A percentile compares a stretch with the other conserved stretches of the same genome.
These are phyloP conservation scores for Peterozyma toletana DNA, from an alignment of 805 yeast species.

Conservation along the genomic window DNA sequence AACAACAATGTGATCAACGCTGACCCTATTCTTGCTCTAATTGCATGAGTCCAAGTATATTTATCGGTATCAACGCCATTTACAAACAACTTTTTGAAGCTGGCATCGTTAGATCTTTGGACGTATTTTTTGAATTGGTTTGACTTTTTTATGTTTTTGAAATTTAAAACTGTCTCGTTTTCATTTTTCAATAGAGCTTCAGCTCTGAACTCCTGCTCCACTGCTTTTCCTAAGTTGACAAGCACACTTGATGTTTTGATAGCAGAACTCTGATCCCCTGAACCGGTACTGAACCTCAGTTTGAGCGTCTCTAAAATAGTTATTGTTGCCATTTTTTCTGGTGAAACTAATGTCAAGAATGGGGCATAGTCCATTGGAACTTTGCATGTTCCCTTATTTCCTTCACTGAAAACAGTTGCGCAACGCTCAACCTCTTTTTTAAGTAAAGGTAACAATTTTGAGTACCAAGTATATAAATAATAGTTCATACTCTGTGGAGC, in stretches of 20 bases:
- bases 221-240: slow-evolving; percentile 71
- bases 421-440: slow-evolving; percentile 58
- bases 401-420: slow-evolving; percentile 28
- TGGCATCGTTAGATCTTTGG: slow-evolving; percentile 23
- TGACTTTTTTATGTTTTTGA: slow-evolving; percentile 39
- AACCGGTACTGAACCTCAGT: slow-evolving; percentile 39
- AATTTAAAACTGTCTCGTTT: slow-evolving; percentile 44
- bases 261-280: slow-evolving; percentile 69
- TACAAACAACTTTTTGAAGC: slow-evolving; percentile 15
- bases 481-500: slow-evolving; percentile 59
- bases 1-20: slow-evolving; percentile 66
- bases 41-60: slow-evolving; percentile 44
- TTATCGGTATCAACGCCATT: slow-evolving; percentile 16
- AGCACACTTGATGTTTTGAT: slow-evolving; percentile 81
- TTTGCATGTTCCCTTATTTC: slow-evolving; percentile 11
- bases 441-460: slow-evolving; percentile 62
- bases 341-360: slow-evolving; percentile 59
- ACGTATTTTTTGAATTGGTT: slow-evolving; percentile 32
- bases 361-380: slow-evolving; percentile 55
- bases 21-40: slow-evolving; percentile 74
- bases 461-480: slow-evolving; percentile 80
- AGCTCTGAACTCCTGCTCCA: slow-evolving; percentile 78
- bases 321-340: slow-evolving; percentile 77
- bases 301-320: slow-evolving; percentile 78
- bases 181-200: slow-evolving; percentile 57